phyloP scores from a whole-genome alignment of 164 flowering plant species.

The Vitis rupestris region DNA sequence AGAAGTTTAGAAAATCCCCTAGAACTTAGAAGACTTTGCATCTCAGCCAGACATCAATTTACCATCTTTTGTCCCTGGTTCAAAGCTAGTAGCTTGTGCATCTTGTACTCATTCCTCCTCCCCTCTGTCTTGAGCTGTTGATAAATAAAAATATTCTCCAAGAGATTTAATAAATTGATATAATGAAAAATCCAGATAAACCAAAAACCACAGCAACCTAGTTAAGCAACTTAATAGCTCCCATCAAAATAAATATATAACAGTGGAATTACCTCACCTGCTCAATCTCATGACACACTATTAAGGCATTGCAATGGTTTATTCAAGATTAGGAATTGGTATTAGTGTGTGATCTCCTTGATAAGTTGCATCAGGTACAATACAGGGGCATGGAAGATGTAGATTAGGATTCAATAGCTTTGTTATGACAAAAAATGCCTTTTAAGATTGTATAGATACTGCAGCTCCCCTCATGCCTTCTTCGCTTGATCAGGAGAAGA shows the following conservation, averaged over 20 bases:
- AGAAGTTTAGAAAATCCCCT: conserved; percentile 1
- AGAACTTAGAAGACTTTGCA: too few species aligned
- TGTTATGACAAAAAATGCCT: too few species aligned
- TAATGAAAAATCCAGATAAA: background rate
- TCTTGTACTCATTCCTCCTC: conserved; percentile 75
- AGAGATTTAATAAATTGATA: background rate
- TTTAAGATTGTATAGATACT: too few species aligned
- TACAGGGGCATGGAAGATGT: too few species aligned
- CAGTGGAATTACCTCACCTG: background rate
- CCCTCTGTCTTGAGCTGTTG: conserved; percentile 88
- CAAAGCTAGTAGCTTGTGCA: conserved; percentile 69
- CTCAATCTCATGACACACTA: background rate
- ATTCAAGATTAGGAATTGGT: too few species aligned
- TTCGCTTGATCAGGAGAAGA: too few species aligned
- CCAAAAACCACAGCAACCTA: background rate
- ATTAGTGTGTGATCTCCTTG: too few species aligned
- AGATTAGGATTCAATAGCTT: too few species aligned
- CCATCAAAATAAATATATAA: background rate
- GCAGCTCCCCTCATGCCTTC: too few species aligned
- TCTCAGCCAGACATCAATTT: conserved; percentile 6
- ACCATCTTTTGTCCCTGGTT: conserved; percentile 90
- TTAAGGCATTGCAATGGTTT: background rate
- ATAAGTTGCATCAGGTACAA: too few species aligned
- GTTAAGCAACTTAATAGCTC: background rate
- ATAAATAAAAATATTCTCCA: background rate